A percentile compares a stretch with the other conserved stretches of the same genome.
Evolutionary conservation across 208 protist species (phyloP).

Genomic region (Trypanosoma boissoni): DNA sequence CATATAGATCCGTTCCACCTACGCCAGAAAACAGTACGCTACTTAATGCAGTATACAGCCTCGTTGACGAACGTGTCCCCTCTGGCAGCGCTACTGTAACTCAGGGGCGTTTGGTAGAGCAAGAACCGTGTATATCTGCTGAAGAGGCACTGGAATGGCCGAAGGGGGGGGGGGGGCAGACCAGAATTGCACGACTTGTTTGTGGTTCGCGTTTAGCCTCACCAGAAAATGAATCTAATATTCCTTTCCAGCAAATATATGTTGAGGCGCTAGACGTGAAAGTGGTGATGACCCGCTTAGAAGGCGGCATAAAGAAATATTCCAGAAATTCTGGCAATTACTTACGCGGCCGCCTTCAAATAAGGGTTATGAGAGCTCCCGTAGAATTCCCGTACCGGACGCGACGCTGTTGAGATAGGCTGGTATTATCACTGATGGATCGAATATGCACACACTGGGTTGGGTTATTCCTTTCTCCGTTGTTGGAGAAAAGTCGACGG

Average conservation of each 20-base stretch:
- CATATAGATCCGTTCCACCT: too few species aligned
- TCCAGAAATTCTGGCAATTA: background rate
- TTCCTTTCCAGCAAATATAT: background rate
- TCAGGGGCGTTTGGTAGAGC: too few species aligned
- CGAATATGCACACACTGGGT: background rate
- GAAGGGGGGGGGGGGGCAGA: too few species aligned
- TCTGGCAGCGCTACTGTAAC: too few species aligned
- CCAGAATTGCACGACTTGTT: background rate
- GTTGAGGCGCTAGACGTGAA: background rate
- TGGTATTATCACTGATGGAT: background rate
- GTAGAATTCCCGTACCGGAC: background rate
- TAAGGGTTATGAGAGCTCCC: background rate
- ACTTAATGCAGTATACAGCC: too few species aligned
- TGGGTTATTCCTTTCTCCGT: background rate
- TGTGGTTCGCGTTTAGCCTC: too few species aligned
- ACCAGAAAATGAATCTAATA: background rate
- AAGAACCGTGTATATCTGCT: background rate
- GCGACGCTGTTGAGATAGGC: background rate
- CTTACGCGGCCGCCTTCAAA: background rate
- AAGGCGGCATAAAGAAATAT: background rate
- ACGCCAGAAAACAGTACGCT: too few species aligned
- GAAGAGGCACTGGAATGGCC: background rate
- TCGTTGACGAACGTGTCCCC: too few species aligned
- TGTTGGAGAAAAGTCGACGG: background rate
- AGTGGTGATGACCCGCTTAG: background rate